Base-by-base conservation (phyloP, 2,329 filamentous ascomycete genomes). In the Nakataea oryzae region DNA sequence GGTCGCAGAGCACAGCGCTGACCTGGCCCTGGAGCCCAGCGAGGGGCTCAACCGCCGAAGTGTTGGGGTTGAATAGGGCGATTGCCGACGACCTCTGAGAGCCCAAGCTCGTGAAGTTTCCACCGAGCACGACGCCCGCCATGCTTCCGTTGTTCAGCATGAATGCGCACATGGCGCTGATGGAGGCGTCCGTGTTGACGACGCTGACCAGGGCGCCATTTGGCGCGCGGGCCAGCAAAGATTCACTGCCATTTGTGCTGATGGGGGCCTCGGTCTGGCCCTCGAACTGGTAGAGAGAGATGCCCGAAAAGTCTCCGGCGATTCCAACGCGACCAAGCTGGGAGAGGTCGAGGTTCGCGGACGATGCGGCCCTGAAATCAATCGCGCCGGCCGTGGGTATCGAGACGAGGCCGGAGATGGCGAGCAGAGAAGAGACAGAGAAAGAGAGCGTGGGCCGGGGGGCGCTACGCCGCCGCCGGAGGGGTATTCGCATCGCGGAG, bases 91-190 rank as follows among this genome's bases (percentile, higher is more conserved):
- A 91, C 70, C 90, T 78, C 62, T 88, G 81, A 63, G 86, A 86
- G 63, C 87, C 90, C 65, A 99, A 77, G 73, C 91, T 96, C 34
- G 95, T 97, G 72, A 99, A 99, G 77, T 97, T 97, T 58, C 95
- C 95, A 62, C 90, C 95, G 21, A 99, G 83, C 58, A 97, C 83
- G 30, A 97, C 84, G 54, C 89, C 88, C n/a, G 83, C 79, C 62
- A 88, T 75, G 7, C 80, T 82, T 66, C 89, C 89, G 73, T 90
- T 82, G 63, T 81, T 79, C 68, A 81, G 76, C 60, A 86, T 80
- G 69, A 93, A 90, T 26, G 88, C 78, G 77, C 95, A 99, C 89
- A 99, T 95, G 66, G 91, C 83, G 70, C 87, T 83, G 70, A 99
- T 96, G 59, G 88, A 86, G 63, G 89, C 93, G 74, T 97, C 91